Percentiles rank a stretch among this genome's conserved stretches.
These are phyloP conservation scores for Fusarium sp. DNA, from an alignment of 2,329 filamentous ascomycete genomes.

Conservation along the genomic window DNA sequence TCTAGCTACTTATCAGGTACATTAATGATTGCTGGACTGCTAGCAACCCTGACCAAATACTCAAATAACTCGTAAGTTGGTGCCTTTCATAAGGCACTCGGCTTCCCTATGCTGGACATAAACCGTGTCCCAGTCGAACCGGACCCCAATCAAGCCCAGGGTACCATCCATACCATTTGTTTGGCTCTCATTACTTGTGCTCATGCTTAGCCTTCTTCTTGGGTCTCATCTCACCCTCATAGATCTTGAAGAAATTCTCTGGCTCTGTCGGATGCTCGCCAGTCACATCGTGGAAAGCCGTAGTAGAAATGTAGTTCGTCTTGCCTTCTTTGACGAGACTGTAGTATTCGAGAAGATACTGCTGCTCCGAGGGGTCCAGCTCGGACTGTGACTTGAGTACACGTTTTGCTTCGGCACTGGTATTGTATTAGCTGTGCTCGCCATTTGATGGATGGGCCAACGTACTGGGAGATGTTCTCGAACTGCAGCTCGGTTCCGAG, in stretches of 20 bases:
- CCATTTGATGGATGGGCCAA: accelerated
- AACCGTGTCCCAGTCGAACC: no score
- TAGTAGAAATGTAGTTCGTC: conserved; percentile 15
- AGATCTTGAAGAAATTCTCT: conserved; percentile 27
- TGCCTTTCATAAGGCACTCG: no score
- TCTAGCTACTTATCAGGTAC: conserved; percentile 29
- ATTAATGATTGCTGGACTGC: no score
- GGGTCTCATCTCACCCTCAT: conserved; percentile 8
- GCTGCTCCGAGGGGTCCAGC: conserved; percentile 9
- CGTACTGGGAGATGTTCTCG: conserved; percentile 41
- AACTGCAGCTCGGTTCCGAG: conserved; percentile 53
- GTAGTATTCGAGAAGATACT: conserved; percentile 22
- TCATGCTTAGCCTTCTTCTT: conserved; percentile 33
- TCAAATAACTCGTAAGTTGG: no score
- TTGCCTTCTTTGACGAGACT: conserved; percentile 27
- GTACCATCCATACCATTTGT: no score
- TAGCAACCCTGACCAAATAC: no score
- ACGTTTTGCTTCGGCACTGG: conserved; percentile 15
- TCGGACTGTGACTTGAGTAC: conserved; percentile 14
- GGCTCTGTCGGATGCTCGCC: conserved; percentile 13
- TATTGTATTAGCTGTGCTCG: not conserved
- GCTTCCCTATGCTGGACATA: no score
- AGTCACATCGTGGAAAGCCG: conserved; percentile 9
- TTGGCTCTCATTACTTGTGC: not conserved
- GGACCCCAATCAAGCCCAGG: no score